These are phyloP conservation scores for Helotiales sp. DNA, from an alignment of 2,329 filamentous ascomycete genomes.

Conservation along the genomic window DNA sequence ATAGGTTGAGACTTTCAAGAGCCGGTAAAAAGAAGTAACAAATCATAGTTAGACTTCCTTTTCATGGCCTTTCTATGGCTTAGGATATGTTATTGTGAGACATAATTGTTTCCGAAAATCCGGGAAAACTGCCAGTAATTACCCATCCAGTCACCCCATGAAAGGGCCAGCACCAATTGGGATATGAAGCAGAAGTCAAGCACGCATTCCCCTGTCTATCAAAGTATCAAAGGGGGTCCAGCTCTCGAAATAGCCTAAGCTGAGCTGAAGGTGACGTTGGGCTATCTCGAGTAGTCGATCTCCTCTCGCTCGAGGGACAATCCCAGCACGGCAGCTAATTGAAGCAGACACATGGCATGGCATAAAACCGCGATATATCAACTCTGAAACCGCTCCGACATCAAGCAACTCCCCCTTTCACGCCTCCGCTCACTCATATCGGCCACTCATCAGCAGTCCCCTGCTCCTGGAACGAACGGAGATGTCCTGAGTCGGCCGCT, in stretches of 20 bases:
- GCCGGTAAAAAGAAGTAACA: too few species aligned
- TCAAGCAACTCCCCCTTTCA: constrained; percentile 1
- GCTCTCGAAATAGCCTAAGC: background rate
- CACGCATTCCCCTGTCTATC: background rate
- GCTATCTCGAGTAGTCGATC: too few species aligned
- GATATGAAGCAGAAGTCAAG: background rate
- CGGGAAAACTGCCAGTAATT: background rate
- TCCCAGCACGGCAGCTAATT: background rate
- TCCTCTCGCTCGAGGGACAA: background rate
- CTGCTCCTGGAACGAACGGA: constrained; percentile 3
- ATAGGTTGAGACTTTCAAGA: background rate
- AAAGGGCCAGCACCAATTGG: background rate
- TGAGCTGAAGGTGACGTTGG: constrained; percentile 4
- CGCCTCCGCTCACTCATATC: constrained; percentile 1
- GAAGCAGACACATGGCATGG: background rate
- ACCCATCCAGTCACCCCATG: background rate
- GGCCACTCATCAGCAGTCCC: background rate
- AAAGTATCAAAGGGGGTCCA: background rate
- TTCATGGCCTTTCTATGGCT: too few species aligned
- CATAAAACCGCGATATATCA: constrained; percentile 2
- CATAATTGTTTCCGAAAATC: too few species aligned
- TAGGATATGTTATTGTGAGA: too few species aligned
- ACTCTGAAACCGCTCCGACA: background rate
- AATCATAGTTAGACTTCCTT: background rate
- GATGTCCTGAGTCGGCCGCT: background rate